Percentiles rank a stretch among this genome's conserved stretches.
phyloP scores from a whole-genome alignment of 2,329 filamentous ascomycete species.

The Phyllosticta citriasiana region DNA sequence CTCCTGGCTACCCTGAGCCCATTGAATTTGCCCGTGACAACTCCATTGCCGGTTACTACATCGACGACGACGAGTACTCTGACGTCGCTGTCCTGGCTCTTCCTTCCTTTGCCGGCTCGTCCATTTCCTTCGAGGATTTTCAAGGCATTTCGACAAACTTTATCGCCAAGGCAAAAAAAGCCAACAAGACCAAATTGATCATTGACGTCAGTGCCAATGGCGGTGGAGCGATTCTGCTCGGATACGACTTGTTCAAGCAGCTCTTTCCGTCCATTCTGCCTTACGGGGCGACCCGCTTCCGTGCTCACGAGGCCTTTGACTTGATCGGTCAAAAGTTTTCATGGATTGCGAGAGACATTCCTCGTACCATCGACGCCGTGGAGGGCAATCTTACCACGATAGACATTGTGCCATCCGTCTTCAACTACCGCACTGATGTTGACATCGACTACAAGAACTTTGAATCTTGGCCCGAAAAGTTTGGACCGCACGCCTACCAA shows the following conservation, averaged over 20 bases:
- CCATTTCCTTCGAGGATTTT: conserved; percentile 25
- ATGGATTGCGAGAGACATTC: conserved; percentile 20
- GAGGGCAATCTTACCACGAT: conserved; percentile 29
- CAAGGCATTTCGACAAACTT: conserved; percentile 33
- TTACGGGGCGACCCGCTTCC: conserved; percentile 42
- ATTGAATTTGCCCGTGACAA: conserved; percentile 26
- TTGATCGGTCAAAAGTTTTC: conserved; percentile 34
- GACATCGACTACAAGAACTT: conserved; percentile 42
- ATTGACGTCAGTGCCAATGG: conserved; percentile 50
- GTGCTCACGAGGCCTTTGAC: conserved; percentile 39
- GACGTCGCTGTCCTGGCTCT: conserved; percentile 38
- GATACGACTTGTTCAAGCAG: conserved; percentile 52
- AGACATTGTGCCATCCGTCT: conserved; percentile 30
- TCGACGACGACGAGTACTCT: conserved; percentile 33
- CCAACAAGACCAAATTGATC: conserved; percentile 50
- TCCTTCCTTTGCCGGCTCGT: conserved; percentile 30
- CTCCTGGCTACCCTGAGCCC: conserved; percentile 28
- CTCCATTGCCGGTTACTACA: conserved; percentile 37
- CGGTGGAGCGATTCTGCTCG: conserved; percentile 50
- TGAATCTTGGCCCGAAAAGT: conserved; percentile 35
- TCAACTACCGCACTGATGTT: conserved; percentile 38
- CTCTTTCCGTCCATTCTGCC: conserved; percentile 43
- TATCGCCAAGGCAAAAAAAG: conserved; percentile 34
- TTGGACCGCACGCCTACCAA: conserved; percentile 22
- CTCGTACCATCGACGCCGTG: conserved; percentile 22